Evolutionary conservation across 306 rosid genomes (phyloP), one percentile per base, ranked within the genome.

Genomic region (Trifolium pratense): DNA sequence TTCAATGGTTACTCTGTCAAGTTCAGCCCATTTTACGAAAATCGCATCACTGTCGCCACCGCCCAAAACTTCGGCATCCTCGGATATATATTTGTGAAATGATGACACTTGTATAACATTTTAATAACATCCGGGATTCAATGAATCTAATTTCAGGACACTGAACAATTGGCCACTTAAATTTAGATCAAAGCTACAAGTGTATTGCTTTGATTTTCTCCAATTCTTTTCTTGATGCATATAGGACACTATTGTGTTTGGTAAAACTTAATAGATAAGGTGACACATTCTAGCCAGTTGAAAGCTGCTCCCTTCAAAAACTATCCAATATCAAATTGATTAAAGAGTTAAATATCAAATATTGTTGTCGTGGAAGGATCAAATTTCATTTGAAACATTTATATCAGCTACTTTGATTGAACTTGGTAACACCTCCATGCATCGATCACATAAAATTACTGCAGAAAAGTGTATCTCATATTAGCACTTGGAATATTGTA

Each of bases 1-100:
- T n/a, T 94, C 90, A 94, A 91, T 65, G 98, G 98, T 62, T 91
- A 94, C 86, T 86, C 97, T 59, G 97, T 94, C 61, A 94, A 85
- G 79, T 94, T 94, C 88, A 94, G 98, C 74, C 98, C 97, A 1
- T 94, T 94, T 87, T 91, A 89, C 81, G 97, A 94, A 75, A 83
- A 90, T 59, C 96, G 97, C 21, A 46, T 94, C 29, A 97, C 97
- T 74, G 98, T 94, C 48, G 96, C 97, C 84, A 91, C 98, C 75
- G 78, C 97, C 39, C 95, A 91, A 70, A 94, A 94, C 84, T 94
- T 89, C 66, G 99, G 99, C 49, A 94, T 94, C 89, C 90, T 94
- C 32, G 97, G 97, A n/a, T n/a, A n/a, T n/a, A n/a, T n/a, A n/a
- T n/a, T n/a, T n/a, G n/a, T n/a, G n/a, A n/a, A n/a, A n/a, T n/a